Evolutionary conservation across 2,329 filamentous ascomycete genomes (phyloP).

Genomic region (Diaporthe amygdali): DNA sequence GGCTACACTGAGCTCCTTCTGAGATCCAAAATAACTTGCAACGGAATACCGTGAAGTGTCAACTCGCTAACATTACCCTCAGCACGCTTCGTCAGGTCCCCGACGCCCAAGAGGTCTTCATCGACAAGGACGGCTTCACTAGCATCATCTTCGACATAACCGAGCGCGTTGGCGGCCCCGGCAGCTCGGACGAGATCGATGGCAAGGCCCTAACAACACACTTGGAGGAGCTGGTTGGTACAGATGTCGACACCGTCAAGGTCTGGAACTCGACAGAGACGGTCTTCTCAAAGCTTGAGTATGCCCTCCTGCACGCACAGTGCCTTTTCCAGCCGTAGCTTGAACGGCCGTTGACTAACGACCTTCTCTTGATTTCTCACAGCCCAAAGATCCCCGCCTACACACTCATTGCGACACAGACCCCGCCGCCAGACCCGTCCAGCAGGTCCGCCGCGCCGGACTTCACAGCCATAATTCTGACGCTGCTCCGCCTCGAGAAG

Average conservation of each 20-base stretch:
- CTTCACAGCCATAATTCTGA: conserved; percentile 78
- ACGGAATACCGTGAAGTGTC: background rate
- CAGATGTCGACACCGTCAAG: conserved; percentile 66
- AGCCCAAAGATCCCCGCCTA: conserved; percentile 64
- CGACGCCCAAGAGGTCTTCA: conserved; percentile 91
- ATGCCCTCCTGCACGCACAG: conserved; percentile 31
- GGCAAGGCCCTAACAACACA: conserved; percentile 73
- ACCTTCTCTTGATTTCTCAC: background rate
- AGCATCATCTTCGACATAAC: conserved; percentile 91
- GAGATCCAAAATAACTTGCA: background rate
- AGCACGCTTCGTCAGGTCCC: conserved; percentile 78
- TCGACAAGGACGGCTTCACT: conserved; percentile 82
- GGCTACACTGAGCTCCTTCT: background rate
- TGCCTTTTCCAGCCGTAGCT: background rate
- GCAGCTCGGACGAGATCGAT: conserved; percentile 64
- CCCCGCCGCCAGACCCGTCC: conserved; percentile 42
- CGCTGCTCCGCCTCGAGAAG: conserved; percentile 76
- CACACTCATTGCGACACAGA: conserved; percentile 72
- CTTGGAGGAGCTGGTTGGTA: conserved; percentile 71
- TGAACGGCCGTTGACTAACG: background rate
- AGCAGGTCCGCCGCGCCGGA: conserved; percentile 50
- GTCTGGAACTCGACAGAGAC: conserved; percentile 71
- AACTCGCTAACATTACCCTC: background rate
- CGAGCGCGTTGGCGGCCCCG: conserved; percentile 71
- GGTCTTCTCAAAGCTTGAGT: conserved; percentile 61